Conservation (phyloP, 257 asterid genomes). For the Lithospermum erythrorhizon region DNA sequence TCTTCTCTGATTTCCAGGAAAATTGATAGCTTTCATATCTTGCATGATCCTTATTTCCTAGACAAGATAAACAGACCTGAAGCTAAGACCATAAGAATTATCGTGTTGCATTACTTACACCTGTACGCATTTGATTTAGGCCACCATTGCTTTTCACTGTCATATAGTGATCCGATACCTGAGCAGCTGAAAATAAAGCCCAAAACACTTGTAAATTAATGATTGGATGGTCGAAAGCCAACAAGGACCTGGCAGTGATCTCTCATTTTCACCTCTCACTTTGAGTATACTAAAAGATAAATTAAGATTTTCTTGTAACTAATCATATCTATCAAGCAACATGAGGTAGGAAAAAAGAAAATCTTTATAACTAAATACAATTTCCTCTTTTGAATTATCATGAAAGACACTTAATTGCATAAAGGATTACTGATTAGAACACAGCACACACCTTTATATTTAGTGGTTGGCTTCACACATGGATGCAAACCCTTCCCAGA, state of each 20-base stretch:
- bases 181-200: slow-evolving; percentile 36
- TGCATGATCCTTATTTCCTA: too few species aligned
- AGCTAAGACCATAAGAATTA: too few species aligned
- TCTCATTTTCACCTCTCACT: neutral
- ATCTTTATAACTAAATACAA: too few species aligned
- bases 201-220: neutral
- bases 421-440: neutral
- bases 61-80: too few species aligned
- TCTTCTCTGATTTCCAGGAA: too few species aligned
- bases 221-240: neutral
- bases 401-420: neutral
- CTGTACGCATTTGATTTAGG: slow-evolving; percentile 91
- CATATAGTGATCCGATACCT: slow-evolving; percentile 51
- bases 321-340: neutral
- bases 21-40: too few species aligned
- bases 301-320: neutral
- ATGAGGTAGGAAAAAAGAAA: too few species aligned
- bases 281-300: too few species aligned
- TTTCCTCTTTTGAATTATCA: too few species aligned
- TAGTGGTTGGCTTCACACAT: slow-evolving; percentile 58
- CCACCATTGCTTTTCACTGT: slow-evolving; percentile 93
- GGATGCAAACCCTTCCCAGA: slow-evolving; percentile 41
- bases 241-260: neutral
- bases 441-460: slow-evolving; percentile 49
- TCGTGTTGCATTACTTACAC: slow-evolving; percentile 34